Evolutionary conservation across 352 stramenopile genomes (phyloP).

Genomic region (Phytopythium montanum): DNA sequence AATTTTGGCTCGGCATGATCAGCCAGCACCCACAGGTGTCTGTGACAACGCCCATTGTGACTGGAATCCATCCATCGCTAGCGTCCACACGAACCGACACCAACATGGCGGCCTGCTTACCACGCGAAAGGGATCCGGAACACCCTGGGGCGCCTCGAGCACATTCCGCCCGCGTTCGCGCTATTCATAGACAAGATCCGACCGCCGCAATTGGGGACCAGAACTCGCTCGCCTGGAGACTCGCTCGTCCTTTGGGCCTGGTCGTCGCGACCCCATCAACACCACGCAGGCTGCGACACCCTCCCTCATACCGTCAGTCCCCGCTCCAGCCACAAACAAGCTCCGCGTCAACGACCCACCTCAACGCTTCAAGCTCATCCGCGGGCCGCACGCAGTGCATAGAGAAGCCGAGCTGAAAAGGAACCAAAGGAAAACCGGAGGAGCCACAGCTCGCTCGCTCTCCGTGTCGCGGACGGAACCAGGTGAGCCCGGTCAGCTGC

Average conservation of each 20-base stretch:
- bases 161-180: not conserved
- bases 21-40: too few species aligned
- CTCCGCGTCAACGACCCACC: not conserved
- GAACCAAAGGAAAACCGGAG: not conserved
- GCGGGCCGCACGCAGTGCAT: not conserved
- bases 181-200: not conserved
- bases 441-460: not conserved
- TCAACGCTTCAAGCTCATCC: not conserved
- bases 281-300: not conserved
- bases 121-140: not conserved
- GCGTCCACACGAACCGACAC: too few species aligned
- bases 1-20: too few species aligned
- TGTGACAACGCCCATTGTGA: too few species aligned
- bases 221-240: too few species aligned
- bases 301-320: not conserved
- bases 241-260: too few species aligned
- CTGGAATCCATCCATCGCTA: too few species aligned
- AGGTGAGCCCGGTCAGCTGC: conserved; percentile 1
- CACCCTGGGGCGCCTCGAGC: not conserved
- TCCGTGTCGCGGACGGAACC: conserved; percentile 1
- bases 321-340: not conserved
- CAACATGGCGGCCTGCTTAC: not conserved
- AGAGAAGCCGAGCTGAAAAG: conserved; percentile 1
- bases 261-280: too few species aligned
- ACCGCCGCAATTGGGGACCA: not conserved